Conservation (phyloP, 208 protist genomes). For the Trypanosoma platydactyli region DNA sequence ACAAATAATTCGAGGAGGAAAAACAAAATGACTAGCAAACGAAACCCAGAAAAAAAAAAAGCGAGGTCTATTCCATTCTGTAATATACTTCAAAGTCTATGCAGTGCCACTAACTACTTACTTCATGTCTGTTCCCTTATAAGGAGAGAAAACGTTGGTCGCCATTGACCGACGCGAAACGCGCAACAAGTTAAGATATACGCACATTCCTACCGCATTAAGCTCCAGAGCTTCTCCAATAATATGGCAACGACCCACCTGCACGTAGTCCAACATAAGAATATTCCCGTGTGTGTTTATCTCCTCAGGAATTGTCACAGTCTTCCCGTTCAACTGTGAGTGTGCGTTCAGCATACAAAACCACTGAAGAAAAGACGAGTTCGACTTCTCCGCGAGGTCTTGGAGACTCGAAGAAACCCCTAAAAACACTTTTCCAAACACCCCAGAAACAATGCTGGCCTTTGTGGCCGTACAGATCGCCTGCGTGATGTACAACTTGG, state of each 20-base stretch:
- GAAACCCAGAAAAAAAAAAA: no score
- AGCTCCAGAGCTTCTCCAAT: slow-evolving; percentile 10
- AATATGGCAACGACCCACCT: slow-evolving; percentile 18
- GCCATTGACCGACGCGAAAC: not conserved
- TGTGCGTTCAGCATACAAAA: slow-evolving; percentile 35
- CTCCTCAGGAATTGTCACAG: not conserved
- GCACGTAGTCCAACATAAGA: slow-evolving; percentile 47
- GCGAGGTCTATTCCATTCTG: no score
- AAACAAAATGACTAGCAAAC: no score
- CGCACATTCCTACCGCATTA: slow-evolving; percentile 36
- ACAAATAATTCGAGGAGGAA: no score
- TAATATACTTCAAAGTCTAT: slow-evolving; percentile 11
- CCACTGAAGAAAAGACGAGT: slow-evolving; percentile 36
- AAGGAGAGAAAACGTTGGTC: not conserved
- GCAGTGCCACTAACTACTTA: not conserved
- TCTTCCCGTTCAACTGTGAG: not conserved
- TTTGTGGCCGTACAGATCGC: slow-evolving; percentile 36
- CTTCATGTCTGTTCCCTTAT: not conserved
- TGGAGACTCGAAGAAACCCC: slow-evolving; percentile 10
- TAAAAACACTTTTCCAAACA: slow-evolving; percentile 13
- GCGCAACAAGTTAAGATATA: slow-evolving; percentile 42
- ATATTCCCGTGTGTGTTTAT: slow-evolving; percentile 44
- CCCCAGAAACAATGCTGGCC: slow-evolving; percentile 19
- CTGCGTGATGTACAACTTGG: slow-evolving; percentile 45
- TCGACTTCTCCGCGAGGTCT: slow-evolving; percentile 32